Conservation (phyloP, 2,329 filamentous ascomycete species). For the Teratosphaeria viscida region DNA sequence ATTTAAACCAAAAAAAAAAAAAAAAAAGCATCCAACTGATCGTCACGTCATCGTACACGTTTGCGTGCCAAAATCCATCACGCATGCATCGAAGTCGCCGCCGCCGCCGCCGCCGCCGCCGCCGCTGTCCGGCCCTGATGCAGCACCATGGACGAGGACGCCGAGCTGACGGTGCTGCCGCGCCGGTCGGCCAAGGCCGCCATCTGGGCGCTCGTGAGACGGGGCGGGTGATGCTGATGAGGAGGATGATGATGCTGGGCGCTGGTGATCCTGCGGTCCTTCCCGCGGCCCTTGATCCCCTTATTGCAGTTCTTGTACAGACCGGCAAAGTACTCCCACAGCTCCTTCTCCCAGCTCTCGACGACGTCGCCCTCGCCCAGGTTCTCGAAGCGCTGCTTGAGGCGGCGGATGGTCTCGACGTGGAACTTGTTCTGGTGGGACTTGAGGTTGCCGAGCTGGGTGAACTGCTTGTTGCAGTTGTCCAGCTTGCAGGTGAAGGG, state of each 20-base stretch:
- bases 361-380: slow-evolving; percentile 53
- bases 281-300: slow-evolving; percentile 91
- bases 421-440: slow-evolving; percentile 95
- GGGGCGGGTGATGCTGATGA: not conserved
- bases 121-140: not conserved
- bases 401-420: slow-evolving; percentile 55
- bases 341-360: slow-evolving; percentile 58
- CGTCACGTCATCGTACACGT: not conserved
- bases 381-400: slow-evolving; percentile 61
- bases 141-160: not conserved
- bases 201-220: not conserved
- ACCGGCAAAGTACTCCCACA: slow-evolving; percentile 73
- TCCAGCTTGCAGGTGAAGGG: slow-evolving; percentile 74
- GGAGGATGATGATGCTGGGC: not conserved
- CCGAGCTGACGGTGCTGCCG: not conserved
- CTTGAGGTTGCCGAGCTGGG: slow-evolving; percentile 87
- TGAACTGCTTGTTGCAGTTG: slow-evolving; percentile 77
- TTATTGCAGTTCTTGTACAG: slow-evolving; percentile 99
- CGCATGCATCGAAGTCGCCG: not conserved
- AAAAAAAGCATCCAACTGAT: not conserved
- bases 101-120: not conserved
- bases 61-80: not conserved
- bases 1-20: not conserved
- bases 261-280: slow-evolving; percentile 56
- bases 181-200: not conserved